Evolutionary conservation across 2,329 filamentous ascomycete genomes (phyloP), one percentile per base, ranked within the genome.

Genomic region (Lecanicillium sp.): DNA sequence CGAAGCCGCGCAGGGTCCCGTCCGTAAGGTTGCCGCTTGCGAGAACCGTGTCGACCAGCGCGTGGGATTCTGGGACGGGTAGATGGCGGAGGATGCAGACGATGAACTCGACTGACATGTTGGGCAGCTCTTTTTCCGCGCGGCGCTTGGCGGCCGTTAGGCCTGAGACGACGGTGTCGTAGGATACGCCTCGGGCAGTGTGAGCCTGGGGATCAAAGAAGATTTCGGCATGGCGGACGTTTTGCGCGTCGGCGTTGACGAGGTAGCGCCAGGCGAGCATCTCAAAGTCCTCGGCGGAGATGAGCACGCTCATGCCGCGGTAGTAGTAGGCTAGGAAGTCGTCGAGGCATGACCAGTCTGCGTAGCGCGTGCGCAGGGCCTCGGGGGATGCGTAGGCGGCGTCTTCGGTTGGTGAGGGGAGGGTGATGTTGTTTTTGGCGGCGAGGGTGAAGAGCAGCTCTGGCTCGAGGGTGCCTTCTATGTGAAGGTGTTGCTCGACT

Each of bases 161-260:
- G 3, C 84, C 85, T 3, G 58, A 54, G 4, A 87, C 68, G 16
- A 88, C 71, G 2, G 74, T 80, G 13, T 70, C 62, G 52, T 85
- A 81, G 7, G 67, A 48, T 4, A 89, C 62, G 5, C 79, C 79
- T 14, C 83, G 71, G 11, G 60, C 62, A 4, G 76, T 71, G 57
- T 89, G 85, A 2, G 80, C 82, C 58, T 89, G 83, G 2, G 84
- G 83, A 55, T 89, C 85, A 62, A 89, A 88, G 63, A 87, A 89
- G 46, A 87, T 71, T 57, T 89, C 84, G 12, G 80, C 80, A 52
- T 89, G 83, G 35, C 74, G 68, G 2, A 88, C 78, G 28, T 76
- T 75, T 45, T 86, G 77, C 2, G 62, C 60, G 22, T 75, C 68
- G 3, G 81, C 83, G 42, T 71, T 74, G 22, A 66, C 52, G 56